Evolutionary conservation across 495 filamentous ascomycete species (phyloP).

Genomic region (Aspergillus kassunensis): DNA sequence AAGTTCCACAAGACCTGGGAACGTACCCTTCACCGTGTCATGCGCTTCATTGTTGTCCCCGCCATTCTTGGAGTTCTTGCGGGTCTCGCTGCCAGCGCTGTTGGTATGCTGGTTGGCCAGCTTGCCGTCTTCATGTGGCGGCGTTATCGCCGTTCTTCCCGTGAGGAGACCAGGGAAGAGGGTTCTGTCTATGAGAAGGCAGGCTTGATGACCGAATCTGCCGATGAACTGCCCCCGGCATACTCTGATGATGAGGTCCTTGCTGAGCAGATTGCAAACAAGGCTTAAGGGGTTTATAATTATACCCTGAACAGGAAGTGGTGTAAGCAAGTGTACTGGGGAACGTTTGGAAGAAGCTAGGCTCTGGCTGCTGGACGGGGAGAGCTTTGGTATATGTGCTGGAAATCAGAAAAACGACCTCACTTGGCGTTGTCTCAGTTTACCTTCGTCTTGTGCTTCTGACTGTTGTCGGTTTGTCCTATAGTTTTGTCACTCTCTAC

Average conservation of each 20-base stretch:
- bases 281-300: conserved; percentile 24
- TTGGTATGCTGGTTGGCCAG: conserved; percentile 53
- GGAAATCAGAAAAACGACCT: too few relatives aligned
- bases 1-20: conserved; percentile 34
- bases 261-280: conserved; percentile 18
- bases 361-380: conserved; percentile 1
- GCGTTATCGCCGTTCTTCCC: conserved; percentile 35
- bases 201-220: conserved; percentile 33
- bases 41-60: conserved; percentile 49
- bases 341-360: background rate
- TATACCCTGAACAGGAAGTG: background rate
- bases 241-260: conserved; percentile 29
- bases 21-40: conserved; percentile 40
- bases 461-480: too few relatives aligned
- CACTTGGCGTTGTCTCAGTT: too few relatives aligned
- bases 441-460: too few relatives aligned
- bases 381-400: conserved; percentile 1
- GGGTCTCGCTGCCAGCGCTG: conserved; percentile 47
- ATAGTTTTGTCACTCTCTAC: background rate
- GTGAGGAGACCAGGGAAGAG: conserved; percentile 30
- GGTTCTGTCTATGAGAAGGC: conserved; percentile 40
- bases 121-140: conserved; percentile 48
- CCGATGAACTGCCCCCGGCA: conserved; percentile 30
- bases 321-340: background rate
- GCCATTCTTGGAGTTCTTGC: conserved; percentile 46